Conservation (phyloP, 2,329 filamentous ascomycete species). For the Periconia sp. region DNA sequence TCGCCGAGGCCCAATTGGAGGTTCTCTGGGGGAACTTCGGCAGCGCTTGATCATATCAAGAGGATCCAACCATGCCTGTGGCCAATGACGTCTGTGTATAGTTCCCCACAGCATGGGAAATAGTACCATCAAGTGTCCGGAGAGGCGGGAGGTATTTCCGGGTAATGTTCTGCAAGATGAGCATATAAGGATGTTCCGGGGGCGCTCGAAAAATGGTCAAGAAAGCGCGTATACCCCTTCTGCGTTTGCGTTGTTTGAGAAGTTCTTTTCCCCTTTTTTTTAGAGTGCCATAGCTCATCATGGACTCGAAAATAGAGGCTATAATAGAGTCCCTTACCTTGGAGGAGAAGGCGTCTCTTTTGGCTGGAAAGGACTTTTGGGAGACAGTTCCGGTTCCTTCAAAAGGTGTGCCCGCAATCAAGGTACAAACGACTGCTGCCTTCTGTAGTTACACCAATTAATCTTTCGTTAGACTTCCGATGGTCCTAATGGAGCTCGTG, state of each 20-base stretch:
- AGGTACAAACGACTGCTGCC: slow-evolving; percentile 25
- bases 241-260: background rate
- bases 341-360: slow-evolving; percentile 43
- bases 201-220: background rate
- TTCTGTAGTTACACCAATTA: background rate
- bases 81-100: no score
- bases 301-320: slow-evolving; percentile 34
- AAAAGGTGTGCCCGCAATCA: slow-evolving; percentile 66
- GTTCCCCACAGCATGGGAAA: no score
- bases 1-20: slow-evolving; percentile 1
- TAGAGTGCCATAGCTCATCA: no score
- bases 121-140: no score
- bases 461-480: slow-evolving; percentile 61
- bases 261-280: background rate
- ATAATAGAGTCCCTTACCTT: slow-evolving; percentile 39
- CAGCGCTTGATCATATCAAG: slow-evolving; percentile 4
- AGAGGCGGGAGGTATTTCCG: background rate
- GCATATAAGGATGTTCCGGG: background rate
- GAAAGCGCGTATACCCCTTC: background rate
- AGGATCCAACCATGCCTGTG: no score
- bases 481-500: slow-evolving; percentile 72
- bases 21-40: slow-evolving; percentile 6
- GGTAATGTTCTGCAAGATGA: background rate
- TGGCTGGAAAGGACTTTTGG: slow-evolving; percentile 66
- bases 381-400: slow-evolving; percentile 66